phyloP scores from a whole-genome alignment of 2,329 filamentous ascomycete genomes.

The Gyromitra esculenta region DNA sequence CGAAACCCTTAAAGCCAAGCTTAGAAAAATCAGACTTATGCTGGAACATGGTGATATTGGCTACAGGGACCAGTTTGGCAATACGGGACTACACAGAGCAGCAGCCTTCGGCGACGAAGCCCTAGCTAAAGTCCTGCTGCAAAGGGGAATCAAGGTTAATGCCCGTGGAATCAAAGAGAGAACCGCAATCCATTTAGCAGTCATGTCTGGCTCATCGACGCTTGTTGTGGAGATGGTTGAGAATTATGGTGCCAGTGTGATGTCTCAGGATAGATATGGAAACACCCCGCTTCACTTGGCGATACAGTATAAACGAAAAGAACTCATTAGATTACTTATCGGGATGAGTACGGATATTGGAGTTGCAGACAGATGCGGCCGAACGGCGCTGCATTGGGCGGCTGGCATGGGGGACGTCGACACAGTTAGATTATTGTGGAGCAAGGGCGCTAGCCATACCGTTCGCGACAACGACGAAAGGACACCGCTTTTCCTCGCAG shows the following conservation, averaged over 20 bases:
- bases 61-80: constrained; percentile 6
- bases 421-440: constrained; percentile 9
- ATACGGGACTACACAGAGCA: constrained; percentile 18
- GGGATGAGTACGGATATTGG: constrained; percentile 13
- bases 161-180: constrained; percentile 14
- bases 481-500: constrained; percentile 39
- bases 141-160: constrained; percentile 12
- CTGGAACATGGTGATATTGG: constrained; percentile 8
- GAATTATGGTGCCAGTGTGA: constrained; percentile 4
- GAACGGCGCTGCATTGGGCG: constrained; percentile 24
- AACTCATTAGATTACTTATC: constrained; percentile 14
- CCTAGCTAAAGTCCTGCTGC: constrained; percentile 17
- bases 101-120: constrained; percentile 9
- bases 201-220: constrained; percentile 8
- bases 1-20: background rate
- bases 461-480: constrained; percentile 14
- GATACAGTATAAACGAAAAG: constrained; percentile 2
- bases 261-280: constrained; percentile 2
- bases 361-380: constrained; percentile 7
- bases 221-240: constrained; percentile 8
- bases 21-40: constrained; percentile 15
- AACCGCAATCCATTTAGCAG: constrained; percentile 26
- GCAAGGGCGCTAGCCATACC: background rate
- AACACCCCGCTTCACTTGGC: constrained; percentile 27
- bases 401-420: constrained; percentile 6